Conservation (phyloP, 176 grass and related monocot genomes). For the Oryza officinalis region DNA sequence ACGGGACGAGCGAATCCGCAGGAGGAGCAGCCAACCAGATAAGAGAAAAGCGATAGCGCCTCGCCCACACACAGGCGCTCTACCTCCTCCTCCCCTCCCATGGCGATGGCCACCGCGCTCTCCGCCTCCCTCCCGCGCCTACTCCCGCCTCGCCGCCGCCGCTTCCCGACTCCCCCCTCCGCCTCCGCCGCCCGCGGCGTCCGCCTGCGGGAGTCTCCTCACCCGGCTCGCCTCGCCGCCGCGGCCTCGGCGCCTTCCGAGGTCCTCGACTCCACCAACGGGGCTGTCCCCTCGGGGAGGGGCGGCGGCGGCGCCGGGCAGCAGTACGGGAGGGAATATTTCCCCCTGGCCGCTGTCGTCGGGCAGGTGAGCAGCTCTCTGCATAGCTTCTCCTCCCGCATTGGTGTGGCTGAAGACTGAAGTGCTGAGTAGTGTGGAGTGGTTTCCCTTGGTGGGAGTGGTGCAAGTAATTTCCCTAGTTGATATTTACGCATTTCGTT, state of each 20-base stretch:
- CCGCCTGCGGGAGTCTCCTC: slow-evolving; percentile 3
- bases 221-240: slow-evolving; percentile 44
- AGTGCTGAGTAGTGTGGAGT: background rate
- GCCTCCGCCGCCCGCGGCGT: background rate
- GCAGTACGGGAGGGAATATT: slow-evolving; percentile 82
- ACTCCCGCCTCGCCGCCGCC: slow-evolving; percentile 29
- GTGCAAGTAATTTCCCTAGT: background rate
- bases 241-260: slow-evolving; percentile 44
- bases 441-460: background rate
- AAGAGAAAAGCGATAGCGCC: slow-evolving; percentile 39
- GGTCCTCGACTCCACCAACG: slow-evolving; percentile 70
- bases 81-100: background rate
- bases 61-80: background rate
- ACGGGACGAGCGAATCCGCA: slow-evolving; percentile 25
- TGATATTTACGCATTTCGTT: slow-evolving; percentile 14
- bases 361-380: slow-evolving; percentile 59
- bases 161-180: background rate
- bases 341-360: slow-evolving; percentile 85
- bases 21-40: slow-evolving; percentile 27
- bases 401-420: background rate
- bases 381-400: background rate
- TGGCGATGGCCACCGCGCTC: slow-evolving; percentile 68
- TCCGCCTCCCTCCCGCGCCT: slow-evolving; percentile 51
- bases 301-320: background rate
- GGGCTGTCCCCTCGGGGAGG: slow-evolving; percentile 40